phyloP scores from a whole-genome alignment of 2,329 filamentous ascomycete species.

The Fusarium sp. region DNA sequence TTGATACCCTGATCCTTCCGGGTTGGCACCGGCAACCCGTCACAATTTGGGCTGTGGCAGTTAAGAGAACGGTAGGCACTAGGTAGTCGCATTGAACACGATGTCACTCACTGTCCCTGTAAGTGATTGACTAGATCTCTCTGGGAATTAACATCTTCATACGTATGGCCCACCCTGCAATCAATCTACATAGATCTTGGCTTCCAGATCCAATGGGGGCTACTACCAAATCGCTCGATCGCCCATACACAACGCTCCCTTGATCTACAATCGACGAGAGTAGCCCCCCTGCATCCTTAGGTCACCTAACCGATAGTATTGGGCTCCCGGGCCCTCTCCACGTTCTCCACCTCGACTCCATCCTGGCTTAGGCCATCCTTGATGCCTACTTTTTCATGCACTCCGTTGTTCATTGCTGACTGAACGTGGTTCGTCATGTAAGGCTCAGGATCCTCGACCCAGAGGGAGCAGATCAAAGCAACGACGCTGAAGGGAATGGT shows the following conservation, averaged over 20 bases:
- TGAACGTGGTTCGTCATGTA: slow-evolving; percentile 27
- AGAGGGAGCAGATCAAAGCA: slow-evolving; percentile 6
- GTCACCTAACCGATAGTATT: neutral
- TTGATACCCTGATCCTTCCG: neutral
- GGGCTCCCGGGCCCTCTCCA: neutral
- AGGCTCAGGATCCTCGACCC: slow-evolving; percentile 13
- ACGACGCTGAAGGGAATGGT: slow-evolving; percentile 19
- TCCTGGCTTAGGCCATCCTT: neutral
- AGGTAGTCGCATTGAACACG: neutral
- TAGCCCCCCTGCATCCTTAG: neutral
- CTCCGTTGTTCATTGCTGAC: slow-evolving; percentile 3
- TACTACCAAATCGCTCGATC: neutral
- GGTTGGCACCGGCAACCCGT: neutral
- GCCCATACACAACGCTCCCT: neutral
- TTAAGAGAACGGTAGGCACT: neutral
- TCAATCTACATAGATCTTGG: neutral
- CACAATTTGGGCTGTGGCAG: neutral
- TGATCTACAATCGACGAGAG: neutral
- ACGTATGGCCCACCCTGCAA: neutral
- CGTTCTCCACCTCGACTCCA: neutral
- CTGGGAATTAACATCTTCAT: neutral
- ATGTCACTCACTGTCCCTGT: neutral
- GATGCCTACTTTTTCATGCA: neutral
- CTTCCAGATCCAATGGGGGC: neutral
- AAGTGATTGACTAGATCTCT: neutral